phyloP scores from a whole-genome alignment of 1,284 basidiomycete genomes.

The Leccinum cinnamomeum region DNA sequence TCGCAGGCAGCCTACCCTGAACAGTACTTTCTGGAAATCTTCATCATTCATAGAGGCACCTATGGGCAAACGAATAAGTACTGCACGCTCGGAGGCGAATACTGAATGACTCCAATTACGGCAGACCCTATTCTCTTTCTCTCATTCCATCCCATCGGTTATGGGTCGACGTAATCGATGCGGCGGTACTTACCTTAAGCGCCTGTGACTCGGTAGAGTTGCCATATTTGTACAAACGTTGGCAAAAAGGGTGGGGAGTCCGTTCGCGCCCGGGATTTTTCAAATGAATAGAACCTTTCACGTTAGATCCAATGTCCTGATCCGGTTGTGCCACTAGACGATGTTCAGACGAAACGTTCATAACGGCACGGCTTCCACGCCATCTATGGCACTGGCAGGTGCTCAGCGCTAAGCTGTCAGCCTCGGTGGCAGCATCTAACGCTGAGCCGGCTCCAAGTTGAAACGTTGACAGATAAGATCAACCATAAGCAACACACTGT shows the following conservation, averaged over 20 bases:
- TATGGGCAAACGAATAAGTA: neutral
- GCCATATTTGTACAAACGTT: neutral
- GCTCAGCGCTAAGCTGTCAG: neutral
- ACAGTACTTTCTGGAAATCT: slow-evolving; percentile 2
- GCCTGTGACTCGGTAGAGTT: neutral
- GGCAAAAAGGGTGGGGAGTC: neutral
- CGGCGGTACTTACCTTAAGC: neutral
- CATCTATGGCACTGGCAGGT: neutral
- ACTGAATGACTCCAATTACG: slow-evolving; percentile 3
- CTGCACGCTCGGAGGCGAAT: neutral
- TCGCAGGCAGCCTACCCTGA: slow-evolving; percentile 4
- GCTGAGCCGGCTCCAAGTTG: neutral
- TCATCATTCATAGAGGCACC: slow-evolving; percentile 2
- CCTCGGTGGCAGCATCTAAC: neutral
- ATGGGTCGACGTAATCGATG: slow-evolving; percentile 16
- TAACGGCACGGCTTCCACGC: neutral
- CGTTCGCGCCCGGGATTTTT: neutral
- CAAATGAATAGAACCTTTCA: neutral
- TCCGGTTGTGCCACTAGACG: neutral
- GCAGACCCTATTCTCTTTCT: neutral
- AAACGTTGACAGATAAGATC: neutral
- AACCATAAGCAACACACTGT: neutral
- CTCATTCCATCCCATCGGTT: slow-evolving; percentile 9
- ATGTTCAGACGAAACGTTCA: neutral
- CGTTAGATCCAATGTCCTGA: neutral